A percentile compares a stretch with the other conserved stretches of the same genome.
These are phyloP conservation scores for Xylariaceae sp. DNA, from an alignment of 2,329 filamentous ascomycete species.

Conservation along the genomic window DNA sequence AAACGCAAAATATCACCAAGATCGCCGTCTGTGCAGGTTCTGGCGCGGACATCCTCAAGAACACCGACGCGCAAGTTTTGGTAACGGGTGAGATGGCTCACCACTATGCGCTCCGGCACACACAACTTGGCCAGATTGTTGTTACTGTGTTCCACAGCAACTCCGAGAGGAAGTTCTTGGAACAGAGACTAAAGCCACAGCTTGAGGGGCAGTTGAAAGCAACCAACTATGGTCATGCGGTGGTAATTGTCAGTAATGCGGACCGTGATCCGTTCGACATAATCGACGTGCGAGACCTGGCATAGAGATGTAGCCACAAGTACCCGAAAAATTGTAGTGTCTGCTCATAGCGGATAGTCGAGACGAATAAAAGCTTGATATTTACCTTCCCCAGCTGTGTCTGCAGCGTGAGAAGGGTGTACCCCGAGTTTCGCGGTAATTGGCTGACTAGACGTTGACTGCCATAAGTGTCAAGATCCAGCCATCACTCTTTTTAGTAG, in stretches of 20 bases:
- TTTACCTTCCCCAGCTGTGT: neutral
- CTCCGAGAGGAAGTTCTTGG: conserved; percentile 84
- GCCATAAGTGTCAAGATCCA: neutral
- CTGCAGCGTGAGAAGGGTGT: neutral
- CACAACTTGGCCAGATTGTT: conserved; percentile 81
- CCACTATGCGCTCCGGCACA: conserved; percentile 86
- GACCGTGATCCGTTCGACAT: conserved; percentile 92
- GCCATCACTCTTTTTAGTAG: neutral
- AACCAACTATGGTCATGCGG: conserved; percentile 49
- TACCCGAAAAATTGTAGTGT: neutral
- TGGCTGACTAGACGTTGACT: neutral
- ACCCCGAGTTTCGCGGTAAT: neutral
- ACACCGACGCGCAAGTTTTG: conserved; percentile 74
- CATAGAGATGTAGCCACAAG: conserved; percentile 13
- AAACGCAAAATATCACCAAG: conserved; percentile 56
- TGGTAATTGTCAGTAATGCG: conserved; percentile 76
- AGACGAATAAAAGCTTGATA: too few species aligned
- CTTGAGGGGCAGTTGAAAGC: conserved; percentile 64
- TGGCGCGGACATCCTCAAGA: conserved; percentile 76
- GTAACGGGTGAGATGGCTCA: conserved; percentile 95
- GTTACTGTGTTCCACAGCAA: conserved; percentile 92
- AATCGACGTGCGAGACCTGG: conserved; percentile 55
- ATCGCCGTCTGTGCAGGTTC: conserved; percentile 91
- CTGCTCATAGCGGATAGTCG: neutral
- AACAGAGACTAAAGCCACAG: conserved; percentile 69